Conservation (phyloP, 805 yeast species). For the Kodamaea kakaduensis region DNA sequence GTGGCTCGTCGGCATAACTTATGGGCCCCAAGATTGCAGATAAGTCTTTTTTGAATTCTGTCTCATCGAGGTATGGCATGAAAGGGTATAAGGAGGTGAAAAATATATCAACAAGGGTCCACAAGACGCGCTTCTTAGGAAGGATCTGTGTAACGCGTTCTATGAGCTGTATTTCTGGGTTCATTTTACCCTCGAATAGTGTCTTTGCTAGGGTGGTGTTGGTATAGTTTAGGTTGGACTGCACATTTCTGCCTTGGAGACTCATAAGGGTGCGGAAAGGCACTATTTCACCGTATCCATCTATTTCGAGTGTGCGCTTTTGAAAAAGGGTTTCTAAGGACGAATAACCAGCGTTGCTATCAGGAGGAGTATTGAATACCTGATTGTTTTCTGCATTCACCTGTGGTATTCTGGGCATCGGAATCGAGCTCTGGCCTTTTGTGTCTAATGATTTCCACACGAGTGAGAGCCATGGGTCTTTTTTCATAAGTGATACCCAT, state of each 20-base stretch:
- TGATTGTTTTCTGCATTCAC: slow-evolving; percentile 11
- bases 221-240: slow-evolving; percentile 6
- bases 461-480: slow-evolving; percentile 29
- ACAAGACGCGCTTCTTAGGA: slow-evolving; percentile 53
- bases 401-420: slow-evolving; percentile 13
- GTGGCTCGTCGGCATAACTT: slow-evolving; percentile 17
- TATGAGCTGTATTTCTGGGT: slow-evolving; percentile 32
- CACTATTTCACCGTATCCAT: slow-evolving; percentile 30
- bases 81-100: slow-evolving; percentile 59
- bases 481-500: slow-evolving; percentile 34
- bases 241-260: slow-evolving; percentile 6
- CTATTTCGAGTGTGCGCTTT: slow-evolving; percentile 25
- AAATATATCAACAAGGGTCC: slow-evolving; percentile 55
- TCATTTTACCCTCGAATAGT: slow-evolving; percentile 28
- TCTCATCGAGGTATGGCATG: slow-evolving; percentile 65
- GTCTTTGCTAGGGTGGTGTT: slow-evolving; percentile 30
- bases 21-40: slow-evolving; percentile 42
- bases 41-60: slow-evolving; percentile 41
- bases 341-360: not conserved
- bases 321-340: slow-evolving; percentile 24
- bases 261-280: slow-evolving; percentile 21
- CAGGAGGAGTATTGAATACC: slow-evolving; percentile 1
- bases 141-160: slow-evolving; percentile 40
- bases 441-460: slow-evolving; percentile 30
- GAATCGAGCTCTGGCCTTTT: slow-evolving; percentile 18